phyloP scores from a whole-genome alignment of 768 basidiomycete species.

The Crepidotus variabilis region DNA sequence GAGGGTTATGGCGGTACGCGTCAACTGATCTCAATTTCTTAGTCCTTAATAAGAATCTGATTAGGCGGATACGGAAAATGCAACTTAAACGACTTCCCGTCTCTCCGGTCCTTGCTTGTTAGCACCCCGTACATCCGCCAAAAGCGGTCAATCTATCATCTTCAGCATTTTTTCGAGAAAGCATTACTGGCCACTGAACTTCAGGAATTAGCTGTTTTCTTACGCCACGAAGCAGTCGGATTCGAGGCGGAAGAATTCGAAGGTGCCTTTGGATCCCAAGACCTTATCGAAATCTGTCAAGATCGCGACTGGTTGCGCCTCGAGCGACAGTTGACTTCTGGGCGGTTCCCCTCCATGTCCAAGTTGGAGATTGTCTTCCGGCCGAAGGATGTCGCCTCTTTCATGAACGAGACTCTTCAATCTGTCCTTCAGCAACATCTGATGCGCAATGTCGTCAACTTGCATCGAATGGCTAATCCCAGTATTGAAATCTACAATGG shows the following conservation, averaged over 20 bases:
- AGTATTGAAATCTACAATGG: slow-evolving; percentile 10
- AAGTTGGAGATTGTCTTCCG: slow-evolving; percentile 9
- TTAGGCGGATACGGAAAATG: slow-evolving; percentile 5
- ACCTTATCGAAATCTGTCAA: not conserved
- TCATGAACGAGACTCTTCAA: slow-evolving; percentile 7
- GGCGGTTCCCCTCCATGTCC: slow-evolving; percentile 3
- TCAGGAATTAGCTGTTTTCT: slow-evolving; percentile 5
- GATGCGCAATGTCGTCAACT: slow-evolving; percentile 2
- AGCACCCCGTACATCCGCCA: slow-evolving; percentile 5
- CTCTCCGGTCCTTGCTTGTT: slow-evolving; percentile 5
- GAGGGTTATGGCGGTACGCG: slow-evolving; percentile 3
- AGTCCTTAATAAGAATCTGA: not conserved
- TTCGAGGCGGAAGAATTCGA: too few species aligned
- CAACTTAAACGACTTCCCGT: slow-evolving; percentile 5
- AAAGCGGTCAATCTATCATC: not conserved
- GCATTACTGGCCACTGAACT: not conserved
- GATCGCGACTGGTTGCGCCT: slow-evolving; percentile 6
- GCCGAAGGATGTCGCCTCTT: slow-evolving; percentile 8
- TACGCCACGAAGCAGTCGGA: slow-evolving; percentile 4
- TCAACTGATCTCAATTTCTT: not conserved
- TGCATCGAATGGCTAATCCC: slow-evolving; percentile 6
- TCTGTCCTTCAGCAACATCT: slow-evolving; percentile 4
- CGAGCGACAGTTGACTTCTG: slow-evolving; percentile 1
- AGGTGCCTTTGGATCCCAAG: not conserved
- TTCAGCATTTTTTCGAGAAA: slow-evolving; percentile 6